These are phyloP conservation scores for Xylaria curta DNA, from an alignment of 495 filamentous ascomycete genomes.

Conservation along the genomic window DNA sequence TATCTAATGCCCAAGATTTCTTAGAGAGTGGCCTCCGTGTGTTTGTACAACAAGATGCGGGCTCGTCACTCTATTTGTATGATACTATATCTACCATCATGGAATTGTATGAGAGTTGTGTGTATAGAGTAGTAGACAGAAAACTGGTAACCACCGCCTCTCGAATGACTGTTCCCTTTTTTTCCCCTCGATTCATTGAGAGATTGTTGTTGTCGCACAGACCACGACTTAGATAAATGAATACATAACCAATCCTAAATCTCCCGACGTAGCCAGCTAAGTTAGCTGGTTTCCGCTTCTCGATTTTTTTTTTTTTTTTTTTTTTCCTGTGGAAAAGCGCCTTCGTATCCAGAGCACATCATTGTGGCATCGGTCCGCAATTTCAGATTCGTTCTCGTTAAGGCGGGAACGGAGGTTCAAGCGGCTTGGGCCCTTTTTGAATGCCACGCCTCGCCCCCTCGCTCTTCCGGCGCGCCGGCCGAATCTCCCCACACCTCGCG, in stretches of 20 bases:
- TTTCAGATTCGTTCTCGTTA: not conserved
- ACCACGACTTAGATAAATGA: not conserved
- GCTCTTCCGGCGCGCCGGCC: slow-evolving; percentile 63
- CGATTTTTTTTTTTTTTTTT: no score
- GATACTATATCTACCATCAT: no score
- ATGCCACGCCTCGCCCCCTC: slow-evolving; percentile 80
- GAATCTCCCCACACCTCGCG: slow-evolving; percentile 65
- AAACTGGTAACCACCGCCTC: not conserved
- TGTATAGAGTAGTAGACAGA: not conserved
- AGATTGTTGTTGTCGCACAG: not conserved
- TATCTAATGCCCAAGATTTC: slow-evolving; percentile 55
- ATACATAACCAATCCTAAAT: not conserved
- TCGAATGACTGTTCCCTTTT: not conserved
- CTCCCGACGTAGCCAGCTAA: not conserved
- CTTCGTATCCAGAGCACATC: not conserved
- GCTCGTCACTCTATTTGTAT: slow-evolving; percentile 20
- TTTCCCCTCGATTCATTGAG: not conserved
- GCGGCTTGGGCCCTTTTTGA: not conserved
- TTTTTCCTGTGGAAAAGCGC: not conserved
- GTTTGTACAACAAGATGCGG: not conserved
- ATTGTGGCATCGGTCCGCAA: not conserved
- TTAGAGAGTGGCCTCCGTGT: no score
- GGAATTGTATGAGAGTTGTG: not conserved
- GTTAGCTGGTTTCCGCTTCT: not conserved
- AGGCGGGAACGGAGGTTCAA: not conserved